Conservation (phyloP, 768 basidiomycete species). For the Tulasnella sp. region DNA sequence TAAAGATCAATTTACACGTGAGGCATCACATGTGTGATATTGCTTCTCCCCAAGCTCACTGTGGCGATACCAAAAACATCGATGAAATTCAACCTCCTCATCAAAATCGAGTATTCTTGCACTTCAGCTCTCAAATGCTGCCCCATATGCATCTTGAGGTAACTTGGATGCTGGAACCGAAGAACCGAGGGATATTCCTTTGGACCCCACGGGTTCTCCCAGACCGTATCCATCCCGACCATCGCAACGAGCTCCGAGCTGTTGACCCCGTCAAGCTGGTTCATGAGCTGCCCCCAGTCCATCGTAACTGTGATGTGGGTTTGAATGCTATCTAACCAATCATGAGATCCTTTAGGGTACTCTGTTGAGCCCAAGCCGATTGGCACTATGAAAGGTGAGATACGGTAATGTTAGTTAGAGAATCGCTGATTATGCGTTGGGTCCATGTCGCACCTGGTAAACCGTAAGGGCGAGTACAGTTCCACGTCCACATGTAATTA, state of each 20-base stretch:
- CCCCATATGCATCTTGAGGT: conserved; percentile 5
- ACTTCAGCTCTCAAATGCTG: conserved; percentile 2
- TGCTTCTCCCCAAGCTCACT: not conserved
- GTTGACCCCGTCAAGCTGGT: not conserved
- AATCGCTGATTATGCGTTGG: not conserved
- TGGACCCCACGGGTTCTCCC: not conserved
- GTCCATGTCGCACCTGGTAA: not conserved
- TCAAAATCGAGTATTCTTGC: not conserved
- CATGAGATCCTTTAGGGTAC: not conserved
- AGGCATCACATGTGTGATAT: not conserved
- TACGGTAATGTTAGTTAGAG: not conserved
- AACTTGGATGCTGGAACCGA: conserved; percentile 14
- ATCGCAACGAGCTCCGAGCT: not conserved
- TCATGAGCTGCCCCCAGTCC: not conserved
- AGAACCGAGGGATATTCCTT: not conserved
- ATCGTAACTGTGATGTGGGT: conserved; percentile 10
- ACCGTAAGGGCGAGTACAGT: not conserved
- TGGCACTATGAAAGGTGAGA: not conserved
- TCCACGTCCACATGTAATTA: not conserved
- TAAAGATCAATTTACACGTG: not conserved
- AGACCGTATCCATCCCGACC: conserved; percentile 10
- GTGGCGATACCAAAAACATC: conserved; percentile 6
- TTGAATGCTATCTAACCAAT: conserved; percentile 13
- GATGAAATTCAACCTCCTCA: conserved; percentile 1
- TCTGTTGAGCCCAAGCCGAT: not conserved